Evolutionary conservation across 1,284 basidiomycete genomes (phyloP).

Genomic region (Calocybe gambosa): DNA sequence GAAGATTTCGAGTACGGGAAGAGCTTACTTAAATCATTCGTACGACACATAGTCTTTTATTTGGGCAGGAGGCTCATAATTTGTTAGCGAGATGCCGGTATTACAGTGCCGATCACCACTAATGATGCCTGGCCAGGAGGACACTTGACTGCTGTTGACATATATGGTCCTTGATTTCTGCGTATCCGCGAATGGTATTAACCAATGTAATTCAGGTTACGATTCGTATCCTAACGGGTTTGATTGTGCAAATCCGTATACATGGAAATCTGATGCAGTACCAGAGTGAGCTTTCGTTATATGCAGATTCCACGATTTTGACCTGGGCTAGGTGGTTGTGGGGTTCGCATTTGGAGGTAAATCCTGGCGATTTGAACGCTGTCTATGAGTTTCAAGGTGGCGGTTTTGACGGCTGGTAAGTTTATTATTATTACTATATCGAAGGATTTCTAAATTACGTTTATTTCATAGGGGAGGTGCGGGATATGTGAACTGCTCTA

Average conservation of each 20-base stretch:
- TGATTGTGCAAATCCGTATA: constrained; percentile 45
- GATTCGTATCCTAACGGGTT: constrained; percentile 54
- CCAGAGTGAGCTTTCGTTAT: constrained; percentile 28
- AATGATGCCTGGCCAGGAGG: constrained; percentile 41
- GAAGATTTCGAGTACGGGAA: constrained; percentile 42
- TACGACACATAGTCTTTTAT: constrained; percentile 16
- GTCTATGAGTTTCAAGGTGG: constrained; percentile 48
- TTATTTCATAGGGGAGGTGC: constrained; percentile 29
- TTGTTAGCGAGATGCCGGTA: constrained; percentile 33
- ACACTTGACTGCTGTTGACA: constrained; percentile 37
- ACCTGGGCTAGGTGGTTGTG: constrained; percentile 27
- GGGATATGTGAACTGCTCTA: constrained; percentile 31
- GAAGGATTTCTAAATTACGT: background rate
- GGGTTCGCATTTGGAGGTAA: constrained; percentile 31
- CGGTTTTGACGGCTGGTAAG: constrained; percentile 45
- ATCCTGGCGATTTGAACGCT: constrained; percentile 35
- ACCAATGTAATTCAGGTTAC: constrained; percentile 23
- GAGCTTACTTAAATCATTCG: constrained; percentile 32
- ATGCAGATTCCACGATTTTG: background rate
- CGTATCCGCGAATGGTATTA: background rate
- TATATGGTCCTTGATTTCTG: constrained; percentile 32
- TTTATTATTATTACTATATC: background rate
- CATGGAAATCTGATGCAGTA: constrained; percentile 39
- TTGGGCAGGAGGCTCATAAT: background rate
- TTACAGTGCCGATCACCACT: constrained; percentile 40